phyloP scores from a whole-genome alignment of 306 rosid genomes.

The cucumber (Cucumis sativus) region DNA sequence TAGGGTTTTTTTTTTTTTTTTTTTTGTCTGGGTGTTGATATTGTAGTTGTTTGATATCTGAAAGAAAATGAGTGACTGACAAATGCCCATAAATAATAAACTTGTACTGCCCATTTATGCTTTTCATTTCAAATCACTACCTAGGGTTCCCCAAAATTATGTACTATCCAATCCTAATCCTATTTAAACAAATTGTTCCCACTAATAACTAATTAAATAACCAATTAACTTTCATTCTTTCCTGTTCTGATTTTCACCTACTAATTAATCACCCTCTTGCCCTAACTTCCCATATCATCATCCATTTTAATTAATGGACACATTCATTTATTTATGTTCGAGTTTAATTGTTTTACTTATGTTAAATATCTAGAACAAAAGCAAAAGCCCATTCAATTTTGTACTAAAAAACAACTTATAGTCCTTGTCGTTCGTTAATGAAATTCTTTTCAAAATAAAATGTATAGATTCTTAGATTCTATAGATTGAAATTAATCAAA shows the following conservation, averaged over 20 bases:
- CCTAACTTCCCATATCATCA: too few relatives aligned
- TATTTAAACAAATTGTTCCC: background rate
- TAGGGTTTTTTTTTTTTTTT: background rate
- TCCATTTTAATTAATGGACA: too few relatives aligned
- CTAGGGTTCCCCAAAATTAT: conserved; percentile 6
- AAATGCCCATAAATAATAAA: conserved; percentile 5
- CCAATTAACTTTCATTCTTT: background rate
- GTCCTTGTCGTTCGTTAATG: too few relatives aligned
- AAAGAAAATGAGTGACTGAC: background rate
- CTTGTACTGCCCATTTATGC: background rate
- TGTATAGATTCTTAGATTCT: too few relatives aligned
- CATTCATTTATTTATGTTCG: too few relatives aligned
- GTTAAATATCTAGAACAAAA: too few relatives aligned
- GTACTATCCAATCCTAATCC: background rate
- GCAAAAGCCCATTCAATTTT: rapidly evolving
- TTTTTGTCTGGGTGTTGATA: background rate
- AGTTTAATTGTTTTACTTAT: too few relatives aligned
- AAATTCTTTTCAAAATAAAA: too few relatives aligned
- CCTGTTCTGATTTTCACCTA: background rate
- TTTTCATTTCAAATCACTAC: conserved; percentile 7
- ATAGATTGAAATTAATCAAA: background rate
- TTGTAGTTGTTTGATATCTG: background rate
- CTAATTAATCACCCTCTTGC: background rate
- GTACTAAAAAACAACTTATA: too few relatives aligned
- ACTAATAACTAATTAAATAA: background rate